Base-by-base conservation (phyloP, 768 basidiomycete genomes). In the Lactifluus hygrophoroides region DNA sequence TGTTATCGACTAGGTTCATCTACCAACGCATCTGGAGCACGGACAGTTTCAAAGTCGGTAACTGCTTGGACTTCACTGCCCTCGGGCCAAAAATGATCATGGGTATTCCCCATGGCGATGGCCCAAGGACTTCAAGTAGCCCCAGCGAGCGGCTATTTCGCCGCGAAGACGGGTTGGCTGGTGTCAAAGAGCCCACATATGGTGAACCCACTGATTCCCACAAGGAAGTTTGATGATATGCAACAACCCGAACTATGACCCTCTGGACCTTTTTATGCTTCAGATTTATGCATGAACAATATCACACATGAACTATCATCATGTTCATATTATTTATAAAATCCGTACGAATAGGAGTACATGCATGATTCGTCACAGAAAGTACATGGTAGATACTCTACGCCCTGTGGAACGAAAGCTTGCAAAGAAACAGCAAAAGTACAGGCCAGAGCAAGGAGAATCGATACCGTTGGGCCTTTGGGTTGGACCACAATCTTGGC, bases 1-100 rank as follows among this genome's bases (percentile, higher is more conserved):
- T 5, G 21, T 25, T 72, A 67, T 54, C 65, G 17, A 6, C 32
- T 54, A 77, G 81, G 3, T 80, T 77, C 65, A 69, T 82, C 56
- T 86, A 80, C 68, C 83, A 85, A 63, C 80, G 84, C 19, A 72
- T 87, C 66, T 86, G 80, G 78, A 84, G 84, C 69, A 74, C 73
- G 21, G 84, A 86, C 64, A 69, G 72, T 16, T 81, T 86, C 68
- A 84, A 82, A 66, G 65, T 87, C 16, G 84, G 85, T 17, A 75
- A 75, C 0, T 68, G 74, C 28, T 77, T 86, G 32, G 75, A 80
- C 58, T 86, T 86, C 57, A 75, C 75, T 8, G 68, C 76, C 0
- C 66, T 83, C 43, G 76, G 80, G 5, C 65, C 65, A 35, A 80
- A 75, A 64, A 70, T 83, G 66, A 67, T 81, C 17, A 78, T 84